A percentile compares a stretch with the other conserved stretches of the same genome.
Conservation (phyloP, 352 stramenopile genomes). For the Globisporangium radiosum region DNA sequence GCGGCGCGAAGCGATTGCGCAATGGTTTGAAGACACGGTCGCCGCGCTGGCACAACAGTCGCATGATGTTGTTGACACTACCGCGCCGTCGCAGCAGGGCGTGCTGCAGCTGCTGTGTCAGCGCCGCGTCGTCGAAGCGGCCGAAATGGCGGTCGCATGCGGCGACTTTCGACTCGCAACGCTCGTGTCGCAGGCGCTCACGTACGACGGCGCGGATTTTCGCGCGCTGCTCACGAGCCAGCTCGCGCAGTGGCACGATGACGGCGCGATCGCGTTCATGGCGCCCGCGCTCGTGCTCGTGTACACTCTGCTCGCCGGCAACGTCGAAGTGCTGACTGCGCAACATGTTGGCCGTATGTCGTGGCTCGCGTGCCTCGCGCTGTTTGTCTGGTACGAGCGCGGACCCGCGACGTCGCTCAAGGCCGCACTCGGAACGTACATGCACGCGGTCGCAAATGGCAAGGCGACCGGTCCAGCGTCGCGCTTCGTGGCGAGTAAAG, state of each 20-base stretch:
- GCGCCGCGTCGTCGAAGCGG: constrained; percentile 51
- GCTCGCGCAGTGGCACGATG: constrained; percentile 49
- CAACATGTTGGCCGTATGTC: constrained; percentile 33
- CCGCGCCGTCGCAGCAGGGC: constrained; percentile 17
- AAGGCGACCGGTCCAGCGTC: constrained; percentile 28
- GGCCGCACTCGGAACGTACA: constrained; percentile 32
- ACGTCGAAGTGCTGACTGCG: constrained; percentile 49
- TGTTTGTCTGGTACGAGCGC: constrained; percentile 69
- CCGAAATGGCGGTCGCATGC: constrained; percentile 50
- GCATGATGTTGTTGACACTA: neutral
- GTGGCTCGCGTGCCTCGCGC: constrained; percentile 54
- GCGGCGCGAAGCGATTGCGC: constrained; percentile 63
- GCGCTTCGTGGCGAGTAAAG: constrained; percentile 31
- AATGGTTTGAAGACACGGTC: constrained; percentile 65
- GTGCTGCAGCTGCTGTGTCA: constrained; percentile 42
- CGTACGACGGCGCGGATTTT: constrained; percentile 49
- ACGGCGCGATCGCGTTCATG: constrained; percentile 47
- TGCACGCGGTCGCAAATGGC: constrained; percentile 33
- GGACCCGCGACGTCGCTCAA: constrained; percentile 43
- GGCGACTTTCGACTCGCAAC: constrained; percentile 62
- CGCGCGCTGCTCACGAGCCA: constrained; percentile 42
- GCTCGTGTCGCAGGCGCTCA: constrained; percentile 50
- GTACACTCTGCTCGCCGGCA: constrained; percentile 60
- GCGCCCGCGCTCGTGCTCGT: constrained; percentile 49
- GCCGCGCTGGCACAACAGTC: constrained; percentile 6